Conservation (phyloP, 768 basidiomycete genomes). For the Leccinum subgranulosum region DNA sequence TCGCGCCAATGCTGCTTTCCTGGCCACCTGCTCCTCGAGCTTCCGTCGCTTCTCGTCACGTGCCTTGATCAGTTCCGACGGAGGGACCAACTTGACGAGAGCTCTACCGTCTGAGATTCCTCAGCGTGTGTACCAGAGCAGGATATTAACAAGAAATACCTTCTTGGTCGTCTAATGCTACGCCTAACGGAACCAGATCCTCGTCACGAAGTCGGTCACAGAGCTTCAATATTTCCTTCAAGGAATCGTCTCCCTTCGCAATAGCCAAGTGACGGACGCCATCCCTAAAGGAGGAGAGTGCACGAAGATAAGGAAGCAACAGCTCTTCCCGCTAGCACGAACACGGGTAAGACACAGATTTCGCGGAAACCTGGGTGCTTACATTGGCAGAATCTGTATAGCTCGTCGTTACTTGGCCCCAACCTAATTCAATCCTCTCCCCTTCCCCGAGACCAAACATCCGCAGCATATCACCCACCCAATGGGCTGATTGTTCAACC, state of each 20-base stretch:
- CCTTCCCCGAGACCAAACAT: constrained; percentile 81
- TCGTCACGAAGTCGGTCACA: constrained; percentile 88
- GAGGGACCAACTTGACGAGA: constrained; percentile 86
- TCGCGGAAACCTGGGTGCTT: constrained; percentile 34
- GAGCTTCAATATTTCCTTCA: constrained; percentile 79
- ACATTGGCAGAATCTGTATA: constrained; percentile 36
- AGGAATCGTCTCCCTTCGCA: constrained; percentile 55
- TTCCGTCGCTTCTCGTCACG: constrained; percentile 86
- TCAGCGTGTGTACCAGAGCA: not conserved
- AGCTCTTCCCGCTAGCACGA: constrained; percentile 68
- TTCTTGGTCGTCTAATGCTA: constrained; percentile 96
- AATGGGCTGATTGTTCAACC: constrained; percentile 61
- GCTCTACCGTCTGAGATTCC: constrained; percentile 77
- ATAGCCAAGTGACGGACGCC: constrained; percentile 82
- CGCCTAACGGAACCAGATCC: constrained; percentile 90
- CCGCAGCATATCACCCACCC: constrained; percentile 70
- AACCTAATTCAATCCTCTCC: constrained; percentile 68
- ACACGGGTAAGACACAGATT: not conserved
- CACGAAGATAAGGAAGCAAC: constrained; percentile 84
- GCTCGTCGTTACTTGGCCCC: constrained; percentile 66
- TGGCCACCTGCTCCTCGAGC: constrained; percentile 70
- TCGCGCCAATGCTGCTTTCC: constrained; percentile 70
- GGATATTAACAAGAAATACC: constrained; percentile 42
- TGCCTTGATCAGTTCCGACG: constrained; percentile 74
- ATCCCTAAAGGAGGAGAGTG: constrained; percentile 89